A percentile compares a stretch with the other conserved stretches of the same genome.
Conservation (phyloP, 148 eudicot species). For the Vaccinium macrocarpon region DNA sequence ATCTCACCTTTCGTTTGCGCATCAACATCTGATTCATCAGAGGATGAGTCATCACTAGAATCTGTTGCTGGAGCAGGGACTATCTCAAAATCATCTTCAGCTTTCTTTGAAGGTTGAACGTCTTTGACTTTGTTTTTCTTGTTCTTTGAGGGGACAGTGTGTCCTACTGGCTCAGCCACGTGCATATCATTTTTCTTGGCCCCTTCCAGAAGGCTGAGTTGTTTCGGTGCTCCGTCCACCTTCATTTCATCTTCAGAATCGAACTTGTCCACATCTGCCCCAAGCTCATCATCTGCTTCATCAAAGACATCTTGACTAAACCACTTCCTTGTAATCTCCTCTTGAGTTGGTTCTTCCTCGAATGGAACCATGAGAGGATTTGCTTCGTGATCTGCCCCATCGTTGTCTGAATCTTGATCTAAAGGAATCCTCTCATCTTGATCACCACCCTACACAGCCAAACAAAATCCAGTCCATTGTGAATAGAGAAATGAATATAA, state of each 20-base stretch:
- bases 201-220: conserved; percentile 25
- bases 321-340: conserved; percentile 66
- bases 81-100: conserved; percentile 73
- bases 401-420: conserved; percentile 73
- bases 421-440: conserved; percentile 33
- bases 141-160: conserved; percentile 22
- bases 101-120: conserved; percentile 30
- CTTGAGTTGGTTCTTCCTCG: conserved; percentile 57
- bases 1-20: conserved; percentile 70
- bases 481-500: background rate
- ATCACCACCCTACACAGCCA: conserved; percentile 37
- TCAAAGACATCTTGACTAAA: conserved; percentile 72
- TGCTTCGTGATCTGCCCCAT: conserved; percentile 48
- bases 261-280: conserved; percentile 41
- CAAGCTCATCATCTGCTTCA: conserved; percentile 54
- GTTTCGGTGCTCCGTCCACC: conserved; percentile 30
- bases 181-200: conserved; percentile 31
- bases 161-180: conserved; percentile 20
- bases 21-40: conserved; percentile 70
- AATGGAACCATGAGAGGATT: conserved; percentile 83
- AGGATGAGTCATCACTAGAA: conserved; percentile 77
- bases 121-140: conserved; percentile 20
- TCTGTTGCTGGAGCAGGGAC: conserved; percentile 82
- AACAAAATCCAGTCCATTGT: background rate
- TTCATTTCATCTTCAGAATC: conserved; percentile 65